These are phyloP conservation scores for Clathrospora elynae DNA, from an alignment of 2,329 filamentous ascomycete genomes.

Conservation along the genomic window DNA sequence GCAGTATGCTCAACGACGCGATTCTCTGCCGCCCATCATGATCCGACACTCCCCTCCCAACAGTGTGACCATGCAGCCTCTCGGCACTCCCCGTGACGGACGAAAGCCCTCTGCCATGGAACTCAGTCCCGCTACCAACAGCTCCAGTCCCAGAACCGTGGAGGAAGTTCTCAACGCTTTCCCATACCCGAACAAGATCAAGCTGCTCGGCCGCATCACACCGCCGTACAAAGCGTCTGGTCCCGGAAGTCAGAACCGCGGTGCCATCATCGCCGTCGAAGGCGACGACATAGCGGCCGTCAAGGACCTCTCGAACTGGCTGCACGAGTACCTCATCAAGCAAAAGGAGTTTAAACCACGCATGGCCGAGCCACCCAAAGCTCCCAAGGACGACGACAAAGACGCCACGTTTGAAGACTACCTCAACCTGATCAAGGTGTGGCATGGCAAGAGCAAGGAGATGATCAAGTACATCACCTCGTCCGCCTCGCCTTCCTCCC, in stretches of 20 bases:
- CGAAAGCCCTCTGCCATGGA: constrained; percentile 24
- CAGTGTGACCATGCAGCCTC: constrained; percentile 41
- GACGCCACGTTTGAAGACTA: constrained; percentile 59
- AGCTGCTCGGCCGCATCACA: constrained; percentile 75
- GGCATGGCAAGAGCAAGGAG: constrained; percentile 76
- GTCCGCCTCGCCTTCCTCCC: constrained; percentile 9
- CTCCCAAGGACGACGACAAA: constrained; percentile 43
- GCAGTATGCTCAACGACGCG: constrained; percentile 31
- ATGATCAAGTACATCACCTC: constrained; percentile 65
- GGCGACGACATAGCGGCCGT: constrained; percentile 70
- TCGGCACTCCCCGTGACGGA: constrained; percentile 39
- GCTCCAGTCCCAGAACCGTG: constrained; percentile 52
- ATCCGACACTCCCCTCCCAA: constrained; percentile 40
- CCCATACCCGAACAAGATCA: constrained; percentile 75
- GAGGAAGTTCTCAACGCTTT: constrained; percentile 78
- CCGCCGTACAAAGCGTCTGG: constrained; percentile 61
- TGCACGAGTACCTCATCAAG: constrained; percentile 60
- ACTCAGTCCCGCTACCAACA: constrained; percentile 4
- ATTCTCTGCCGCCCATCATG: constrained; percentile 43
- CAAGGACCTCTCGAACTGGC: constrained; percentile 66
- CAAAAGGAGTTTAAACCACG: constrained; percentile 59
- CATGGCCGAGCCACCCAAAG: constrained; percentile 56
- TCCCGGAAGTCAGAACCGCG: constrained; percentile 57
- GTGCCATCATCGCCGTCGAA: constrained; percentile 82
- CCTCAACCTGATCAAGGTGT: constrained; percentile 69